Evolutionary conservation across 257 asterid species (phyloP), one percentile per base, ranked within the genome.

Genomic region (Nicotiana knightiana): DNA sequence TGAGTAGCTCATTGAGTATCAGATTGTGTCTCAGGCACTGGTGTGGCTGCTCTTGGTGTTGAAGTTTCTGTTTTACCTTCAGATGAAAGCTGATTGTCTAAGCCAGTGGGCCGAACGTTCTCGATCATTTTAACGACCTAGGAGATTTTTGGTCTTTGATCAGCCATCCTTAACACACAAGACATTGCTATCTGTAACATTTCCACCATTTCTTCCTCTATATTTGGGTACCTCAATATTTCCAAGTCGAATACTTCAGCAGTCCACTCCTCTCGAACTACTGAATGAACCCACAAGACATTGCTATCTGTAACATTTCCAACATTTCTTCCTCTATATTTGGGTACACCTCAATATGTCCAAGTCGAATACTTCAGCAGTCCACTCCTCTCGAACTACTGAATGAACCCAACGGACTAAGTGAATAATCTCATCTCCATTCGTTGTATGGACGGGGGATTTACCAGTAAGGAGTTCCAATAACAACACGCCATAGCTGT

Each of bases 211-310:
- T 93, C 96, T 35, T 93, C 98, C 88, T 93, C 98, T 11, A 92
- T 93, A 24, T 91, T 89, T 0, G 96, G 93, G 87, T 71, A 87
- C 91, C 90, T 91, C 35, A 93, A 65, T 33, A 93, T 85, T 85
- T 91, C 93, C 43, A 92, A 76, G 21, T 93, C 97, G n/a, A 93
- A 93, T 70, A 93, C 98, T 82, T 93, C 98, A 0, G 93, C 98
- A 0, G 97, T 92, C 98, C 98, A 93, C 87, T 93, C 98, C 84
- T 93, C 98, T 16, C 98, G 82, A 12, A 93, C 98, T 0, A 93
- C 97, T 1, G 97, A 93, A 80, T 93, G 97, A 79, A 93, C 97
- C 98, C 98, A 93, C 98, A 92, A 2, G 96, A 81, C 92, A 93
- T 88, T 0, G 91, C 96, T 67, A 93, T 91, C 85, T 91, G 98